Evolutionary conservation across 73 alveolate species (phyloP).

Genomic region (Durusdinium trenchii): DNA sequence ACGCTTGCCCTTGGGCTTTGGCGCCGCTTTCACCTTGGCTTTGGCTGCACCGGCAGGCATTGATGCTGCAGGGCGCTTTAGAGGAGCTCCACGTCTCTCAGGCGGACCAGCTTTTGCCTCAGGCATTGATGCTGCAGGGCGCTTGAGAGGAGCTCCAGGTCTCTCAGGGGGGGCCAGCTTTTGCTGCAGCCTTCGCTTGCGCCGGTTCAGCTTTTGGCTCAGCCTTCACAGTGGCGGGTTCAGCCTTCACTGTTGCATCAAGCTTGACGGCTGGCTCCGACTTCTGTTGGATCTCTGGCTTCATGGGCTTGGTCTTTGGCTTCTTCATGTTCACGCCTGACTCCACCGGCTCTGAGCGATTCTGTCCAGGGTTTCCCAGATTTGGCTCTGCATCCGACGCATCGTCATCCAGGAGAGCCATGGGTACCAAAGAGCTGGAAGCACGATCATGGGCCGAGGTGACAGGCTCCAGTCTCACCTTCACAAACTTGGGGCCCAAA

Average conservation of each 20-base stretch:
- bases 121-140: neutral
- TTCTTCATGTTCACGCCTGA: no score
- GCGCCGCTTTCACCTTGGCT: no score
- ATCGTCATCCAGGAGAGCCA: neutral
- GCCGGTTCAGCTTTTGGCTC: neutral
- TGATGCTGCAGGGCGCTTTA: slow-evolving; percentile 24
- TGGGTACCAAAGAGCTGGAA: neutral
- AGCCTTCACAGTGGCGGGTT: slow-evolving; percentile 10
- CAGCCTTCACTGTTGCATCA: neutral
- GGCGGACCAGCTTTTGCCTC: no score
- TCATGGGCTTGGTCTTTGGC: no score
- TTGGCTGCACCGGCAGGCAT: neutral
- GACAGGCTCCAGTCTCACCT: neutral
- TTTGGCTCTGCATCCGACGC: neutral
- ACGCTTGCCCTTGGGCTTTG: neutral
- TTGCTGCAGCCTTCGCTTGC: neutral
- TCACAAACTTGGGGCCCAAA: neutral
- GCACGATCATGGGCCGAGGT: neutral
- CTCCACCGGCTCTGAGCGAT: no score
- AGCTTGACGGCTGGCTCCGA: no score
- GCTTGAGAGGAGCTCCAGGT: neutral
- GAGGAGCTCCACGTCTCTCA: neutral
- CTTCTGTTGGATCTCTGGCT: neutral
- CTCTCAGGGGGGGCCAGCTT: slow-evolving; percentile 5
- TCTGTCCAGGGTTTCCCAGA: no score